Conservation (phyloP, 208 protist species). For the Trypanosoma brucei region DNA sequence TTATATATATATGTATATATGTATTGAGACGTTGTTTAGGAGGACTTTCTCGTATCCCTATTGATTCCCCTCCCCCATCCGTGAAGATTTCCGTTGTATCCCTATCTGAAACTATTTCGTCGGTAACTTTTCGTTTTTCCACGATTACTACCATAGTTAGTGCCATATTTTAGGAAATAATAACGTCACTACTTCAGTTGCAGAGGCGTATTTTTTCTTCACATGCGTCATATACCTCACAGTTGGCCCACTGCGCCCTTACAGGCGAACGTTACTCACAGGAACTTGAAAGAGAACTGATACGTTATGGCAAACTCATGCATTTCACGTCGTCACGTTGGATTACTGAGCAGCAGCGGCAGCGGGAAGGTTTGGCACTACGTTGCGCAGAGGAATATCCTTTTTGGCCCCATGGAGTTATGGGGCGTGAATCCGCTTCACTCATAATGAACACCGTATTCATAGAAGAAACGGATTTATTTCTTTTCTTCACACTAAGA, state of each 20-base stretch:
- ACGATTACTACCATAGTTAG: no score
- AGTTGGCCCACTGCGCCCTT: not conserved
- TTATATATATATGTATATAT: no score
- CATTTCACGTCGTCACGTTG: conserved; percentile 12
- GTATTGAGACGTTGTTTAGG: no score
- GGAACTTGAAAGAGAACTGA: not conserved
- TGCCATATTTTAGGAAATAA: no score
- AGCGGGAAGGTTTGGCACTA: not conserved
- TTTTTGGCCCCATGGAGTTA: not conserved
- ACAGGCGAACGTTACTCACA: conserved; percentile 10
- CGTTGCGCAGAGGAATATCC: conserved; percentile 3
- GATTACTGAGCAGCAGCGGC: conserved; percentile 14
- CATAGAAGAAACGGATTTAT: conserved; percentile 63
- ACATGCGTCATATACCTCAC: no score
- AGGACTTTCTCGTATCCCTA: no score
- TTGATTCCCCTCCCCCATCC: no score
- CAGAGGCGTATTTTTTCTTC: no score
- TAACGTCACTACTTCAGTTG: no score
- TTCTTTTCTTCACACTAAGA: conserved; percentile 42
- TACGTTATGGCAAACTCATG: conserved; percentile 7
- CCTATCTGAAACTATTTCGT: no score
- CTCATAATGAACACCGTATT: conserved; percentile 45
- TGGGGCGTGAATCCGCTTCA: not conserved
- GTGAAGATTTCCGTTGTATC: no score
- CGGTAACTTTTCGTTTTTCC: no score